Evolutionary conservation across 2,329 filamentous ascomycete species (phyloP).

Genomic region (Penicillium sp.): DNA sequence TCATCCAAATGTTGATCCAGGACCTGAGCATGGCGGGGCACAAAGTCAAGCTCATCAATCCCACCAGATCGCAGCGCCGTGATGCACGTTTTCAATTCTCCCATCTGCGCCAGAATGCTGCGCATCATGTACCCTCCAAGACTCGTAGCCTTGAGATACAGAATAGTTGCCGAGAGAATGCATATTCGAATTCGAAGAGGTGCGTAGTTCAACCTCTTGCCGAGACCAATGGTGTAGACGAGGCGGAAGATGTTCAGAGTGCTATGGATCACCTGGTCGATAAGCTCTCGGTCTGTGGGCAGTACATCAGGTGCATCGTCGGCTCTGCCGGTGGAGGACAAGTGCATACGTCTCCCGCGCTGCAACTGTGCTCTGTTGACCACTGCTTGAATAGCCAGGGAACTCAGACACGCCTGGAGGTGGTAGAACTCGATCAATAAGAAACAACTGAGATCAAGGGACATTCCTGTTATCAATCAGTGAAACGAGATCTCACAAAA

Average conservation of each 20-base stretch:
- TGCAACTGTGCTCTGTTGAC: not conserved
- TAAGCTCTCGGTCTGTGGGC: not conserved
- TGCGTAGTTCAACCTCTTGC: not conserved
- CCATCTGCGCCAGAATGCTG: not conserved
- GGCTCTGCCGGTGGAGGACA: too few species aligned
- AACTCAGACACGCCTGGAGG: not conserved
- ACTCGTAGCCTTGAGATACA: not conserved
- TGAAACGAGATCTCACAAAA: too few species aligned
- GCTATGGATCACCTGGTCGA: not conserved
- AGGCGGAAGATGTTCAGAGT: not conserved
- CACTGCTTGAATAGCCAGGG: not conserved
- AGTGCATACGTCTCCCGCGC: not conserved
- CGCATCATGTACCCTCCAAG: not conserved
- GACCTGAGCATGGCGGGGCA: not conserved
- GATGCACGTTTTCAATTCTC: not conserved
- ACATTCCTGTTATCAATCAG: not conserved
- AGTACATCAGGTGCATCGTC: not conserved
- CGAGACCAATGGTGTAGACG: not conserved
- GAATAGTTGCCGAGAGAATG: not conserved
- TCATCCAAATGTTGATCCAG: not conserved
- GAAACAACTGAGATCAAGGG: not conserved
- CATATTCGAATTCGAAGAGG: not conserved
- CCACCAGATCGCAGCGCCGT: not conserved
- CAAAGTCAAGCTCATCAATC: not conserved
- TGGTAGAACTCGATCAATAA: not conserved